phyloP scores from a whole-genome alignment of 345 rosid genomes.

The Eucalyptus rudis region DNA sequence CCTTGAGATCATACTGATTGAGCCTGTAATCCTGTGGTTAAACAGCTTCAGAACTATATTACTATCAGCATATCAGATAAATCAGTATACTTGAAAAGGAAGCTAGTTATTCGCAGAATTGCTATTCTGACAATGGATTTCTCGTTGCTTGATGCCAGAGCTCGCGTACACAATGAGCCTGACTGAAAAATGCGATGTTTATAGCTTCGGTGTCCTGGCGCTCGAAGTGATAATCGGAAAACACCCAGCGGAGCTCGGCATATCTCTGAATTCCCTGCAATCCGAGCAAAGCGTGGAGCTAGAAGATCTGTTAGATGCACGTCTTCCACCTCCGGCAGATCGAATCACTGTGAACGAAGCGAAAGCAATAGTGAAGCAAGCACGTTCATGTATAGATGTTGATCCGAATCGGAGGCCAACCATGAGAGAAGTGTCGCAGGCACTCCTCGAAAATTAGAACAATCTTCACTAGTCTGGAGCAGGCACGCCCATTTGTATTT shows the following conservation, averaged over 20 bases:
- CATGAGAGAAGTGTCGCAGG: neutral
- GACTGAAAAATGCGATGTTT: neutral
- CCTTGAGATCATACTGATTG: neutral
- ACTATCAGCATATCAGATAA: neutral
- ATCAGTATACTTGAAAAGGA: neutral
- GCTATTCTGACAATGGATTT: neutral
- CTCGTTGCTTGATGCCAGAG: neutral
- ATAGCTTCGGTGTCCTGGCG: neutral
- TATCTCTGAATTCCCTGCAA: neutral
- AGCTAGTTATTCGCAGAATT: neutral
- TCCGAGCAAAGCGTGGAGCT: neutral
- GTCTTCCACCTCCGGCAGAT: neutral
- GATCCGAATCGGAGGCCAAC: neutral
- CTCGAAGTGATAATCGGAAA: neutral
- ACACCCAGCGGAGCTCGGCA: neutral
- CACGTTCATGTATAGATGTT: neutral
- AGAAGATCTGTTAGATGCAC: neutral
- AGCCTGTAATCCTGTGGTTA: neutral
- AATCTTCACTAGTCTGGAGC: neutral
- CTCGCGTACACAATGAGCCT: neutral
- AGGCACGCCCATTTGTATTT: neutral
- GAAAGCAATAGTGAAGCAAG: neutral
- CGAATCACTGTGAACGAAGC: neutral
- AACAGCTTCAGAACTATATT: neutral
- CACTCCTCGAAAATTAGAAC: neutral